These are phyloP conservation scores for Linnemannia schmuckeri DNA, from an alignment of 192 early-diverging fungal genomes.

Conservation along the genomic window DNA sequence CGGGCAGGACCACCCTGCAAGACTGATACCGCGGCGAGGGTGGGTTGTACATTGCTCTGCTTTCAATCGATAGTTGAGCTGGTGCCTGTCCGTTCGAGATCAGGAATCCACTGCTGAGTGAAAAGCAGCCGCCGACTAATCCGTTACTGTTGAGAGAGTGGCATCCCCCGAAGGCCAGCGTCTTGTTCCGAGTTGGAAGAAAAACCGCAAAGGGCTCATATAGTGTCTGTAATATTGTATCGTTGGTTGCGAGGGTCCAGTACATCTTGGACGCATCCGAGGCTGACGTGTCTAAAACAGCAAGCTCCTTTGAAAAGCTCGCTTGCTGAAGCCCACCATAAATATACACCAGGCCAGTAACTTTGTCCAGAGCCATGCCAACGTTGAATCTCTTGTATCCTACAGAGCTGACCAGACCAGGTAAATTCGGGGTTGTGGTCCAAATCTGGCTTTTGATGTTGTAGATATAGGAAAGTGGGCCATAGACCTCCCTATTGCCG, in stretches of 20 bases:
- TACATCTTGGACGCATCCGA: slow-evolving; percentile 1
- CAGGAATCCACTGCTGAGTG: slow-evolving; percentile 13
- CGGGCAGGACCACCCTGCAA: slow-evolving; percentile 18
- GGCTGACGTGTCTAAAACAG: slow-evolving; percentile 12
- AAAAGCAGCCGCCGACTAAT: not conserved
- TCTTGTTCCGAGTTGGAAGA: slow-evolving; percentile 29
- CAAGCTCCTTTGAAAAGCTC: slow-evolving; percentile 17
- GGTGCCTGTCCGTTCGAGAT: slow-evolving; percentile 9
- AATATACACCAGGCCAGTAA: slow-evolving; percentile 32
- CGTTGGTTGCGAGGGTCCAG: slow-evolving; percentile 20
- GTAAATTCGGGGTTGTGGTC: slow-evolving; percentile 13
- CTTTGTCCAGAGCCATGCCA: slow-evolving; percentile 27
- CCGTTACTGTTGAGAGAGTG: not conserved
- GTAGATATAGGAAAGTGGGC: slow-evolving; percentile 31
- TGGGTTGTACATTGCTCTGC: not conserved
- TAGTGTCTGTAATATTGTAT: slow-evolving; percentile 3
- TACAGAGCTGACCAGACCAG: not conserved
- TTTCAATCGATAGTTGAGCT: not conserved
- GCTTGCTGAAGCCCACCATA: slow-evolving; percentile 21
- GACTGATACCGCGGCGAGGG: slow-evolving; percentile 25
- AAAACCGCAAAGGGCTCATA: slow-evolving; percentile 30
- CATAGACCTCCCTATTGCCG: slow-evolving; percentile 36
- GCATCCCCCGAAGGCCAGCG: slow-evolving; percentile 33
- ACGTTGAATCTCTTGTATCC: slow-evolving; percentile 39
- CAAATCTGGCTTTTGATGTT: slow-evolving; percentile 5